Evolutionary conservation across 768 basidiomycete species (phyloP).

Genomic region (Amanita pseudoporphyria): DNA sequence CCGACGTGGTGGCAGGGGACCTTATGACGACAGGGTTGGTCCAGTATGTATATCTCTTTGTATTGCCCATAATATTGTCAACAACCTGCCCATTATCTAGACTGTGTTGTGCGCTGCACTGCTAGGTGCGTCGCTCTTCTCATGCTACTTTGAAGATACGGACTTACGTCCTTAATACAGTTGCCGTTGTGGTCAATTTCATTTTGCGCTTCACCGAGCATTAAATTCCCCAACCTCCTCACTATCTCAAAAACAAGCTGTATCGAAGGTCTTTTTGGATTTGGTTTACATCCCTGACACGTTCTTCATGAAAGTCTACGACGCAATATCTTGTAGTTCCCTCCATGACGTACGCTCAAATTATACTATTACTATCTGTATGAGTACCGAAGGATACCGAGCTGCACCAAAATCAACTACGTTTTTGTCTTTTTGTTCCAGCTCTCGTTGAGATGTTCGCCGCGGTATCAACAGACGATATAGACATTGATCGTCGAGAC

Average conservation of each 20-base stretch:
- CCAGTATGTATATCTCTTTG: slow-evolving; percentile 53
- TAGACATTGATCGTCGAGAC: slow-evolving; percentile 60
- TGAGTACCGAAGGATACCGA: background rate
- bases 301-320: background rate
- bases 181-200: slow-evolving; percentile 80
- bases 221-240: slow-evolving; percentile 10
- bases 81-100: slow-evolving; percentile 26
- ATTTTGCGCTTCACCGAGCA: slow-evolving; percentile 62
- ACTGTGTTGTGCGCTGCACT: slow-evolving; percentile 78
- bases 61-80: slow-evolving; percentile 5
- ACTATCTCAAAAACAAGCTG: too few relatives aligned
- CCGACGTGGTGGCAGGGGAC: slow-evolving; percentile 83
- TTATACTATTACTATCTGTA: slow-evolving; percentile 2
- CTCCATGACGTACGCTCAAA: background rate
- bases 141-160: slow-evolving; percentile 2
- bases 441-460: slow-evolving; percentile 39
- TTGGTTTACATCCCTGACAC: background rate
- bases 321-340: background rate
- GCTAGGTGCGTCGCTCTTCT: slow-evolving; percentile 40
- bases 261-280: background rate
- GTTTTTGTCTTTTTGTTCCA: slow-evolving; percentile 50
- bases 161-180: slow-evolving; percentile 26
- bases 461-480: slow-evolving; percentile 67
- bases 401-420: slow-evolving; percentile 22
- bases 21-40: slow-evolving; percentile 93